Evolutionary conservation across 148 eudicot species (phyloP).

Genomic region (Chenopodium suecicum): DNA sequence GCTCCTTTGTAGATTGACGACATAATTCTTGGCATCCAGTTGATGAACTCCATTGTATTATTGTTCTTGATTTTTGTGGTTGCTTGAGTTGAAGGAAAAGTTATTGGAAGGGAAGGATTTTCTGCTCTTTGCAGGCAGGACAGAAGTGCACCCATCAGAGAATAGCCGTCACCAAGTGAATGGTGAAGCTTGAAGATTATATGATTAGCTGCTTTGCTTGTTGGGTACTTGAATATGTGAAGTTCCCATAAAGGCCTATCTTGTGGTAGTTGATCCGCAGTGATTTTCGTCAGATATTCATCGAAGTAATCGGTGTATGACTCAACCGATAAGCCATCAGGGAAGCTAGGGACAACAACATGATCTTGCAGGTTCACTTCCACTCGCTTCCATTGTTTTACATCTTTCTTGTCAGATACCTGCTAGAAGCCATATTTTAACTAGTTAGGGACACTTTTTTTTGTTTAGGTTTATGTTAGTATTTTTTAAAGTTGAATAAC

Average conservation of each 20-base stretch:
- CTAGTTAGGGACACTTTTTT: no score
- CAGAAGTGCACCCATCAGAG: constrained; percentile 83
- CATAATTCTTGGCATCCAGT: constrained; percentile 20
- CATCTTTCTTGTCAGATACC: constrained; percentile 48
- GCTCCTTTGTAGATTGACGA: not conserved
- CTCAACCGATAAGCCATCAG: constrained; percentile 31
- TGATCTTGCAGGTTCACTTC: constrained; percentile 61
- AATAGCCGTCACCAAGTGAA: constrained; percentile 74
- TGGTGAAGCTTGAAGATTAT: constrained; percentile 76
- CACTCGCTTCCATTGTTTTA: constrained; percentile 62
- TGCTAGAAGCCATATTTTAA: constrained; percentile 9
- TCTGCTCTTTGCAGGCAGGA: constrained; percentile 71
- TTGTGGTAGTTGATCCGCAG: constrained; percentile 49
- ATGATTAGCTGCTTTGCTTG: constrained; percentile 55
- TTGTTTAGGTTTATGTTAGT: no score
- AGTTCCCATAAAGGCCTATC: constrained; percentile 75
- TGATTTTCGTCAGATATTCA: constrained; percentile 54
- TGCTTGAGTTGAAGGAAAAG: constrained; percentile 43
- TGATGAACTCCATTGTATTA: not conserved
- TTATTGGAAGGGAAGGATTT: constrained; percentile 57
- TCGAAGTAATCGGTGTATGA: constrained; percentile 43
- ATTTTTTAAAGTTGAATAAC: no score
- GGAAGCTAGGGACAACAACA: constrained; percentile 42
- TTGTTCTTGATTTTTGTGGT: not conserved
- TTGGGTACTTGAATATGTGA: constrained; percentile 60